Evolutionary conservation across 352 stramenopile genomes (phyloP).

Genomic region (Globisporangium polare): DNA sequence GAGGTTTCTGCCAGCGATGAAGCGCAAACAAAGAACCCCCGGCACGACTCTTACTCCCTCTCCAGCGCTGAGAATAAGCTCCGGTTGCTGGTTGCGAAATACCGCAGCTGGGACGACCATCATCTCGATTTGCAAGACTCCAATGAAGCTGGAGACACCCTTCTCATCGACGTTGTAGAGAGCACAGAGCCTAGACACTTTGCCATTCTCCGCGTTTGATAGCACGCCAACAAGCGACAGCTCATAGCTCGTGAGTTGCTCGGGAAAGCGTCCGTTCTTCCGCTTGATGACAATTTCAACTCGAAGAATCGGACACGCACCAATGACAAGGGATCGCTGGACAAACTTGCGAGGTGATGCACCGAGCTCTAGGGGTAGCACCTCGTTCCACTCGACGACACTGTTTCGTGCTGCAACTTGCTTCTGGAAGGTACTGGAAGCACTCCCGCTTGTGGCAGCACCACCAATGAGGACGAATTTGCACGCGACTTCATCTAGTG

Average conservation of each 20-base stretch:
- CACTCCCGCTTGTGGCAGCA: neutral
- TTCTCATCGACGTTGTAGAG: conserved; percentile 11
- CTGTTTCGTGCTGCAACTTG: neutral
- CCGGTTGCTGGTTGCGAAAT: neutral
- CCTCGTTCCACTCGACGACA: conserved; percentile 19
- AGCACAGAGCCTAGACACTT: conserved; percentile 17
- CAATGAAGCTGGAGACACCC: neutral
- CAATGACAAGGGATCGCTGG: conserved; percentile 17
- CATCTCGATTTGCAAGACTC: conserved; percentile 18
- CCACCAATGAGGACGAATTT: conserved; percentile 9
- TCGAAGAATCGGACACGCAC: conserved; percentile 32
- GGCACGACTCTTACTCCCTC: conserved; percentile 3
- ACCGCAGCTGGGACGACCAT: neutral
- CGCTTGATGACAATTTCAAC: conserved; percentile 28
- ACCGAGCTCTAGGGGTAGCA: conserved; percentile 19
- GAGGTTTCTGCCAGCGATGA: conserved; percentile 42
- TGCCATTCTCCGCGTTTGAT: neutral
- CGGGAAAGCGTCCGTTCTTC: conserved; percentile 24
- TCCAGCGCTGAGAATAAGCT: neutral
- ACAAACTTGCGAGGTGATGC: conserved; percentile 9
- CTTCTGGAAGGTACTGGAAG: conserved; percentile 1
- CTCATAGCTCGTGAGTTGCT: conserved; percentile 18
- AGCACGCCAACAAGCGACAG: conserved; percentile 23
- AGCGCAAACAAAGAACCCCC: conserved; percentile 36
- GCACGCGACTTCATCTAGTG: conserved; percentile 14